Evolutionary conservation across 306 rosid species (phyloP).

Genomic region (Acacia melanoxylon): DNA sequence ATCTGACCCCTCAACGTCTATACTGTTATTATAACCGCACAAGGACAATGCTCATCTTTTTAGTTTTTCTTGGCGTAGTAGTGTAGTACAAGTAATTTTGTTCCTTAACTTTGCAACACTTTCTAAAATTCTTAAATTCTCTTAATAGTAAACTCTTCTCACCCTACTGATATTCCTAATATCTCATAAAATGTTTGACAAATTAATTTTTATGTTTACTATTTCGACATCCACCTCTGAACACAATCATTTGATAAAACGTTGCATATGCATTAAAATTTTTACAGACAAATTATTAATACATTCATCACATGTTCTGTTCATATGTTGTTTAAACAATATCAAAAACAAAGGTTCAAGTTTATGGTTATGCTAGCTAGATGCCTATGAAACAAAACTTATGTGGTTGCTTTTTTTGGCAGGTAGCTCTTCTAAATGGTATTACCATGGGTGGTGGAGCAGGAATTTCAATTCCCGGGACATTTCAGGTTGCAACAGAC

Average conservation of each 20-base stretch:
- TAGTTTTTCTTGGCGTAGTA: not conserved
- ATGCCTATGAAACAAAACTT: not conserved
- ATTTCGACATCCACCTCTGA: not conserved
- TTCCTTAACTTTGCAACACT: not conserved
- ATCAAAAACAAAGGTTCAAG: constrained; percentile 14
- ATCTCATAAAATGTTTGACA: not conserved
- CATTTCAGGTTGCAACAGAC: constrained; percentile 80
- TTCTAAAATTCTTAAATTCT: not conserved
- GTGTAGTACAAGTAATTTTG: too few species aligned
- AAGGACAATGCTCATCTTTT: not conserved
- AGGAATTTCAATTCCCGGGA: constrained; percentile 90
- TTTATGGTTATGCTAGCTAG: constrained; percentile 1
- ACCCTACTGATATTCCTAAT: not conserved
- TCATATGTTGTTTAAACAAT: not conserved
- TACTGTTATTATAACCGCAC: not conserved
- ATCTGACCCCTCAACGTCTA: not conserved
- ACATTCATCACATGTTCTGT: constrained; percentile 4
- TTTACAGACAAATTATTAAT: not conserved
- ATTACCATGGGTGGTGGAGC: constrained; percentile 98
- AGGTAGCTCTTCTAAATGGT: constrained; percentile 92
- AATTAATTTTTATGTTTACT: not conserved
- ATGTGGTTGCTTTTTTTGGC: constrained; percentile 30
- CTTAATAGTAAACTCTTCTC: not conserved
- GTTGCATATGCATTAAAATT: not conserved
- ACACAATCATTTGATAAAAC: constrained; percentile 11